These are phyloP conservation scores for Lodderomyces metapsilosis DNA, from an alignment of 1,139 yeast genomes.

Conservation along the genomic window DNA sequence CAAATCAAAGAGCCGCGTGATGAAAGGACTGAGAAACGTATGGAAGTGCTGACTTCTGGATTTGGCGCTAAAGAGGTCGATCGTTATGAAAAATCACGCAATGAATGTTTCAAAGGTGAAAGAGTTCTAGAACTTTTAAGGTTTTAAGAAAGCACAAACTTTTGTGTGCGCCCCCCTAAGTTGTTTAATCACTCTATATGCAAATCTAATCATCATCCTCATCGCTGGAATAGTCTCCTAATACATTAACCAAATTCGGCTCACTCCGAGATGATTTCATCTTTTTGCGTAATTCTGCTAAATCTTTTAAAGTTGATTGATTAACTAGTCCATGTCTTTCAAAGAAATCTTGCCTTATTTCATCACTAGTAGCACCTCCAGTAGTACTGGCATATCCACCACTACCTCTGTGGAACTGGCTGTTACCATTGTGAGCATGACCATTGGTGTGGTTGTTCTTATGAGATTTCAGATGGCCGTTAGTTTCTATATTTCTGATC, in stretches of 20 bases:
- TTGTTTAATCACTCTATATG: not conserved
- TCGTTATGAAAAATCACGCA: not conserved
- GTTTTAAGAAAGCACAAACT: too few relatives aligned
- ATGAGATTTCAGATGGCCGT: not conserved
- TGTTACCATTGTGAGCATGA: not conserved
- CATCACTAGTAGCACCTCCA: slow-evolving; percentile 2
- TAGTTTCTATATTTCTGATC: not conserved
- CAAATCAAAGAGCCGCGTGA: too few relatives aligned
- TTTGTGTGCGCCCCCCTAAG: too few relatives aligned
- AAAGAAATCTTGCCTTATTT: not conserved
- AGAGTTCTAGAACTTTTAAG: too few relatives aligned
- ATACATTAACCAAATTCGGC: slow-evolving; percentile 11
- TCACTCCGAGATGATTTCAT: slow-evolving; percentile 6
- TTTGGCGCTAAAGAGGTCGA: too few relatives aligned
- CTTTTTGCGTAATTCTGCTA: slow-evolving; percentile 10
- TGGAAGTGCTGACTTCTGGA: too few relatives aligned
- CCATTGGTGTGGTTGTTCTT: not conserved
- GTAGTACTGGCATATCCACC: not conserved
- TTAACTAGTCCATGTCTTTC: slow-evolving; percentile 9
- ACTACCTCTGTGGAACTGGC: not conserved
- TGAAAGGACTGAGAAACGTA: too few relatives aligned
- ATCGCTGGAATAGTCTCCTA: slow-evolving; percentile 25
- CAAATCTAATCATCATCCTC: slow-evolving; percentile 20
- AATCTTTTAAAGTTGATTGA: slow-evolving; percentile 11
- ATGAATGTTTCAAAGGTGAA: not conserved